Conservation (phyloP, 148 eudicot genomes). For the Oxyria digyna region DNA sequence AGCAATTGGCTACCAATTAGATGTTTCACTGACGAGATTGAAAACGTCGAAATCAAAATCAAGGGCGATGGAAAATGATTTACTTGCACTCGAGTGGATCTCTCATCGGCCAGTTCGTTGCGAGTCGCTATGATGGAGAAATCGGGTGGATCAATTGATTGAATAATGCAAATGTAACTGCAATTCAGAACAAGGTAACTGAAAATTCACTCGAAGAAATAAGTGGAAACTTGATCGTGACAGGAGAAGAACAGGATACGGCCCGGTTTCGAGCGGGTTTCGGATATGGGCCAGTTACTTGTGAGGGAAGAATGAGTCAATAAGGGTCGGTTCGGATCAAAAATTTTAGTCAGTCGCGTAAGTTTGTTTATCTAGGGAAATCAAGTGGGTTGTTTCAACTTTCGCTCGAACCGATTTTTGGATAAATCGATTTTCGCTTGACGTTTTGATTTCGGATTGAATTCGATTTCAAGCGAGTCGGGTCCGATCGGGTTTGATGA, state of each 20-base stretch:
- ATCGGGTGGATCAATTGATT: neutral
- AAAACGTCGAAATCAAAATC: neutral
- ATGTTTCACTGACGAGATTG: neutral
- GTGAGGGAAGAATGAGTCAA: no score
- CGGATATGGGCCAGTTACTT: no score
- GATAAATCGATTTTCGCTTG: no score
- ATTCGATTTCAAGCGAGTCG: no score
- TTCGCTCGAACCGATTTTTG: no score
- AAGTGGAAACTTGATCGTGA: neutral
- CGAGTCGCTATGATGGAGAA: neutral
- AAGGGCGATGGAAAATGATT: neutral
- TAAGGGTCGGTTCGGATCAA: no score
- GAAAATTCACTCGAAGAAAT: neutral
- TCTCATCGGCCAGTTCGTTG: neutral
- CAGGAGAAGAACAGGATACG: neutral
- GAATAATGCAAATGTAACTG: neutral
- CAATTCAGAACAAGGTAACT: neutral
- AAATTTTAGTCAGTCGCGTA: no score
- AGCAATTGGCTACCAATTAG: neutral
- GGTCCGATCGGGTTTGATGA: no score
- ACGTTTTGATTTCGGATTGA: no score
- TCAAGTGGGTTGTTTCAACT: no score
- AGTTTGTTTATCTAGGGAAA: no score
- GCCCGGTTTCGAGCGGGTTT: neutral
- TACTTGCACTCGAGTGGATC: neutral